Conservation (phyloP, 1,284 basidiomycete genomes). For the Cutaneotrichosporon cavernicola region DNA sequence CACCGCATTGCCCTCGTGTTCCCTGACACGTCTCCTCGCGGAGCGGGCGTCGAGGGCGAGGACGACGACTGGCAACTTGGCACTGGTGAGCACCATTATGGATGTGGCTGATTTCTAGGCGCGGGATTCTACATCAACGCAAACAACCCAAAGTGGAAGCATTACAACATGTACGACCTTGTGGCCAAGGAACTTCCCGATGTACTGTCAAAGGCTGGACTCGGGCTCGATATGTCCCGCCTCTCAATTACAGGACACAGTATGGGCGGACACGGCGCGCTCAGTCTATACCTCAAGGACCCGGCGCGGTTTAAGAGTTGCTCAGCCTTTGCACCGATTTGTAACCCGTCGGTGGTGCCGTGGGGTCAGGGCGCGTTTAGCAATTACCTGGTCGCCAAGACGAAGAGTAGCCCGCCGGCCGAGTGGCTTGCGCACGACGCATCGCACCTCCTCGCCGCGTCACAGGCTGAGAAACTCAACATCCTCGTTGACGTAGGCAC, state of each 20-base stretch:
- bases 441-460: slow-evolving; percentile 70
- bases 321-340: slow-evolving; percentile 91
- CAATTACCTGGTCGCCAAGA: slow-evolving; percentile 67
- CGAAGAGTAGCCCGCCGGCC: slow-evolving; percentile 55
- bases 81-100: slow-evolving; percentile 56
- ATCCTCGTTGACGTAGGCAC: slow-evolving; percentile 85
- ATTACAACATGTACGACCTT: slow-evolving; percentile 89
- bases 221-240: slow-evolving; percentile 57
- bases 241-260: slow-evolving; percentile 79
- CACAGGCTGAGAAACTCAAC: slow-evolving; percentile 61
- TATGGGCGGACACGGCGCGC: slow-evolving; percentile 94
- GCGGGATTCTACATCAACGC: slow-evolving; percentile 94
- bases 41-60: slow-evolving; percentile 85
- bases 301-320: slow-evolving; percentile 73
- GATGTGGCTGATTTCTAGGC: slow-evolving; percentile 54
- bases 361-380: slow-evolving; percentile 93
- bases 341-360: slow-evolving; percentile 79
- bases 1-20: slow-evolving; percentile 89
- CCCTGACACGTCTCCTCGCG: slow-evolving; percentile 93
- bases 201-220: slow-evolving; percentile 65
- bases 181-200: slow-evolving; percentile 78
- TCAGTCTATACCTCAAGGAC: slow-evolving; percentile 81
- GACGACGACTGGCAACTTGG: slow-evolving; percentile 88
- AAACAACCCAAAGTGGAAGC: slow-evolving; percentile 73
- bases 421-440: slow-evolving; percentile 68